A percentile compares a stretch with the other conserved stretches of the same genome.
Evolutionary conservation across 2,329 filamentous ascomycete genomes (phyloP).

Genomic region (Paecilomyces dactylethromorphus): DNA sequence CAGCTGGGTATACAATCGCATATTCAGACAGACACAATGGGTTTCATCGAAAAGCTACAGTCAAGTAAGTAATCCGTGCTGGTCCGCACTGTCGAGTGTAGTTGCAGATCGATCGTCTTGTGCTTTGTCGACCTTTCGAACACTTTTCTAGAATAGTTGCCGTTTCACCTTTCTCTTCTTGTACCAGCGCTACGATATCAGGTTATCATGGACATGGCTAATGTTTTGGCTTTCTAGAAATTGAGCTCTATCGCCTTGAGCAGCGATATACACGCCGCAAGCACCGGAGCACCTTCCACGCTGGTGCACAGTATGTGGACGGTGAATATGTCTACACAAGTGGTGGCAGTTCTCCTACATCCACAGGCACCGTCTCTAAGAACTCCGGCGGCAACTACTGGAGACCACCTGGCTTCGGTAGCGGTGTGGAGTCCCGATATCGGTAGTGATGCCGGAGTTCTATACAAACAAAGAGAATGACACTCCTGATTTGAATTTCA

Average conservation of each 20-base stretch:
- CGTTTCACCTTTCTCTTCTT: background rate
- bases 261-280: conserved; percentile 90
- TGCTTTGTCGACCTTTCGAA: background rate
- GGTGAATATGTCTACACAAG: conserved; percentile 81
- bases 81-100: background rate
- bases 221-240: conserved; percentile 38
- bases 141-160: background rate
- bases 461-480: background rate
- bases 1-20: background rate
- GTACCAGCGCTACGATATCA: background rate
- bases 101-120: background rate
- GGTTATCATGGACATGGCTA: conserved; percentile 1
- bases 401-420: conserved; percentile 23
- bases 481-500: background rate
- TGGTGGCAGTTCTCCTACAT: conserved; percentile 19
- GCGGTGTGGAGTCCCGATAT: conserved; percentile 20
- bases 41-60: conserved; percentile 46
- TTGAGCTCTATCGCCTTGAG: conserved; percentile 91
- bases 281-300: conserved; percentile 81
- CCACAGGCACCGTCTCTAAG: conserved; percentile 32
- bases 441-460: conserved; percentile 11
- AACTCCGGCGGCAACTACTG: conserved; percentile 29
- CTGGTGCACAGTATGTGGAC: conserved; percentile 85
- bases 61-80: conserved; percentile 34
- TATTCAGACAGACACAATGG: conserved; percentile 30